Evolutionary conservation across 2,329 filamentous ascomycete genomes (phyloP).

Genomic region (Geoglossum cookeanum): DNA sequence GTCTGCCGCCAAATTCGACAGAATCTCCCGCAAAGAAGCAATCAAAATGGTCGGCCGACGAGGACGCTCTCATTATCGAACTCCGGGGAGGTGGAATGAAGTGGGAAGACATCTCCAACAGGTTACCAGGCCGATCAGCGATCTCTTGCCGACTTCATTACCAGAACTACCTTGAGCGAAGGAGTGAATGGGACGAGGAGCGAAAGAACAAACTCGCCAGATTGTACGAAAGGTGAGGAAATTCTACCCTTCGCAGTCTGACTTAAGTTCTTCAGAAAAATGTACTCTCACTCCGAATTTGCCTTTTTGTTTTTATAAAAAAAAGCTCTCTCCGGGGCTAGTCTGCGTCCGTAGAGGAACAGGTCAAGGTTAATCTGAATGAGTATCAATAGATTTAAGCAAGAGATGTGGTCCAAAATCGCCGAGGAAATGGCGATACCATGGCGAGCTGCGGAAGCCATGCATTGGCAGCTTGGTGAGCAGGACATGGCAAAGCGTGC

Average conservation of each 20-base stretch:
- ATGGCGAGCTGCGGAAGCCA: constrained; percentile 88
- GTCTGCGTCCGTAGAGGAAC: neutral
- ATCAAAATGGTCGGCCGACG: constrained; percentile 89
- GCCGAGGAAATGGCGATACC: constrained; percentile 89
- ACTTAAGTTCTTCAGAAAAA: neutral
- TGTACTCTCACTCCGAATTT: too few relatives aligned
- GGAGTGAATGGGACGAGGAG: constrained; percentile 92
- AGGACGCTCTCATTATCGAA: constrained; percentile 86
- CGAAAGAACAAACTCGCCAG: constrained; percentile 91
- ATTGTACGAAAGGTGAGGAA: constrained; percentile 74
- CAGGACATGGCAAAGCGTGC: constrained; percentile 84
- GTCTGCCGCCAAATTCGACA: constrained; percentile 23
- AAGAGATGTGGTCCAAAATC: constrained; percentile 94
- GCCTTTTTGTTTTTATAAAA: neutral
- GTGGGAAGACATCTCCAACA: constrained; percentile 94
- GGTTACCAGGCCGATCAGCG: constrained; percentile 71
- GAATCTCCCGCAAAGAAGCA: constrained; percentile 73
- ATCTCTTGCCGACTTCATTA: constrained; percentile 92
- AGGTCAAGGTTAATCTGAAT: neutral
- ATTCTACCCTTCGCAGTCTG: neutral
- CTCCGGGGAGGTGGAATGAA: constrained; percentile 85
- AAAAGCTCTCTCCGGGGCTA: neutral
- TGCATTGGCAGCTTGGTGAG: constrained; percentile 96
- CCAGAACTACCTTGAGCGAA: constrained; percentile 87
- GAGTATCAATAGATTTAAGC: constrained; percentile 55